phyloP scores from a whole-genome alignment of 495 filamentous ascomycete species.

The Penicillium diatomitis region DNA sequence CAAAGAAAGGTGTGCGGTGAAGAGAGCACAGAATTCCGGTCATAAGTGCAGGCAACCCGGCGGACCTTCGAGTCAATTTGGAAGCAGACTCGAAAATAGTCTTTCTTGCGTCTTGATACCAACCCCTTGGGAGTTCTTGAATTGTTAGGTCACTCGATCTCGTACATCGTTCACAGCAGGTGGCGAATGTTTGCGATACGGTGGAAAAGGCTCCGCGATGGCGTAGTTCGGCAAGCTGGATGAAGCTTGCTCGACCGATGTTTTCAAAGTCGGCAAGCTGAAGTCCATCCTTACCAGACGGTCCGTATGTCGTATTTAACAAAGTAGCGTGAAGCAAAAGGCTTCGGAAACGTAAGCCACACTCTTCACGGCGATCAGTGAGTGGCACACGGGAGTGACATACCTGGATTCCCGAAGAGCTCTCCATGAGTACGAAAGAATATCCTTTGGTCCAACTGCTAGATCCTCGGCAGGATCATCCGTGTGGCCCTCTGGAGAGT shows the following conservation, averaged over 20 bases:
- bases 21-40: constrained; percentile 55
- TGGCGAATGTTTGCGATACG: constrained; percentile 77
- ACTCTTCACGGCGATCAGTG: too few relatives aligned
- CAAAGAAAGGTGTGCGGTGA: constrained; percentile 35
- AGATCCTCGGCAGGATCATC: constrained; percentile 64
- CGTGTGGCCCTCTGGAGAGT: constrained; percentile 82
- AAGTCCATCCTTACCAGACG: constrained; percentile 21
- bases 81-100: constrained; percentile 62
- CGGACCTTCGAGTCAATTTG: constrained; percentile 80
- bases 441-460: constrained; percentile 66
- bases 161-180: constrained; percentile 58
- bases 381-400: neutral
- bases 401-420: constrained; percentile 87
- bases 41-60: constrained; percentile 80
- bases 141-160: constrained; percentile 40
- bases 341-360: constrained; percentile 16
- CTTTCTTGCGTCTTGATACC: constrained; percentile 61
- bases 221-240: constrained; percentile 70
- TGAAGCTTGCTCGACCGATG: constrained; percentile 65
- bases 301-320: constrained; percentile 29
- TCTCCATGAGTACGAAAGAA: constrained; percentile 88
- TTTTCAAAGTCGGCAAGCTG: constrained; percentile 31
- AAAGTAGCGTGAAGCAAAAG: constrained; percentile 39
- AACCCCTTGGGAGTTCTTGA: constrained; percentile 25
- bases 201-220: constrained; percentile 93